phyloP scores from a whole-genome alignment of 768 basidiomycete genomes.

The Boletus tomentosulus region DNA sequence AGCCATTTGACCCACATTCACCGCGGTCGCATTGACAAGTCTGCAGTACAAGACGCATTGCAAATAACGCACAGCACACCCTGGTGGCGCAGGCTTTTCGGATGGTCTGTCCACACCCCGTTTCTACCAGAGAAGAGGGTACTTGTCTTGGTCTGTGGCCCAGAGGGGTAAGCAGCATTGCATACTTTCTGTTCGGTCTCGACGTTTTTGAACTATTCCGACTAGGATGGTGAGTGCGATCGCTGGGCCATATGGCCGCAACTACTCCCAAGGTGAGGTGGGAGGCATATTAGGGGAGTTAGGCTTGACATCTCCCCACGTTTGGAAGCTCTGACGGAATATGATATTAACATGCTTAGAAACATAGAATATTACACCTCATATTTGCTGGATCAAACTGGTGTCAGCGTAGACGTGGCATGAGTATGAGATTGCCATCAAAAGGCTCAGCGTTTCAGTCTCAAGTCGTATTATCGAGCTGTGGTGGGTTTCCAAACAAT shows the following conservation, averaged over 20 bases:
- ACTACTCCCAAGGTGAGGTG: slow-evolving; percentile 69
- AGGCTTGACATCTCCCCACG: slow-evolving; percentile 58
- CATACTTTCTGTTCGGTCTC: not conserved
- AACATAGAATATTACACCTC: not conserved
- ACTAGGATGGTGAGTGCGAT: slow-evolving; percentile 71
- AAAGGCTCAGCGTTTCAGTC: too few relatives aligned
- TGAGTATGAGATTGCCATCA: too few relatives aligned
- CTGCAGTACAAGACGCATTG: slow-evolving; percentile 43
- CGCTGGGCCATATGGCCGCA: slow-evolving; percentile 72
- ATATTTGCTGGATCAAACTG: not conserved
- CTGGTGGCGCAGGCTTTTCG: slow-evolving; percentile 32
- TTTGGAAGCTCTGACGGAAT: slow-evolving; percentile 56
- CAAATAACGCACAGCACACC: slow-evolving; percentile 21
- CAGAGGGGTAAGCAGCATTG: slow-evolving; percentile 63
- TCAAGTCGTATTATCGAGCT: too few relatives aligned
- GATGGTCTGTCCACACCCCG: slow-evolving; percentile 1
- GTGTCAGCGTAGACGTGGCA: not conserved
- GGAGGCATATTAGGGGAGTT: slow-evolving; percentile 63
- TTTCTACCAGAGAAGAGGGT: slow-evolving; percentile 35
- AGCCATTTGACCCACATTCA: slow-evolving; percentile 27
- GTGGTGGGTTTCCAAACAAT: not conserved
- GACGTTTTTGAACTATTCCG: not conserved
- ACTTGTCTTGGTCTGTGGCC: slow-evolving; percentile 78
- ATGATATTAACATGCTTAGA: not conserved
- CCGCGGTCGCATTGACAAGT: slow-evolving; percentile 53